phyloP scores from a whole-genome alignment of 352 stramenopile genomes.

The Aphanomyces invadans region DNA sequence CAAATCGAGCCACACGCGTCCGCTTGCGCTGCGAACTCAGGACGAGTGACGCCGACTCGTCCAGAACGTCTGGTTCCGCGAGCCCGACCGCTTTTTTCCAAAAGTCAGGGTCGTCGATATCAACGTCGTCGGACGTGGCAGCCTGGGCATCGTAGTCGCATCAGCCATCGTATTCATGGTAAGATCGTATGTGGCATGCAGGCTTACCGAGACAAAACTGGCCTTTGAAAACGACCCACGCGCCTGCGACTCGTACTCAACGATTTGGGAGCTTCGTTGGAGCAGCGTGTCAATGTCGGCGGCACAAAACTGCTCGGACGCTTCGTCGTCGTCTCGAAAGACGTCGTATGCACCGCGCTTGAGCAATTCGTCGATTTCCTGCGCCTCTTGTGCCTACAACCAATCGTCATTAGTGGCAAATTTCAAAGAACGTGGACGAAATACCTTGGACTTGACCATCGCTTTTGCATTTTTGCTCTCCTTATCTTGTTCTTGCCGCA shows the following conservation, averaged over 20 bases:
- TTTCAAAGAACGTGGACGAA: too few relatives aligned
- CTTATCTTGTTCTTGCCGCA: conserved; percentile 83
- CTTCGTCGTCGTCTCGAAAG: conserved; percentile 86
- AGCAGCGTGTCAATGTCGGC: conserved; percentile 98
- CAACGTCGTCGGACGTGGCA: conserved; percentile 88
- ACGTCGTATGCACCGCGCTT: conserved; percentile 89
- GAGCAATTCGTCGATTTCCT: conserved; percentile 88
- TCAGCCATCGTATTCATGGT: too few relatives aligned
- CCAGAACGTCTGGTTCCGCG: conserved; percentile 50
- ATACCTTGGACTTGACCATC: conserved; percentile 55
- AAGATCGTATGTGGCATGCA: too few relatives aligned
- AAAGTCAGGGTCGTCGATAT: conserved; percentile 98
- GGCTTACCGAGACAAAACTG: conserved; percentile 74
- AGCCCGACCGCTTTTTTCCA: conserved; percentile 98
- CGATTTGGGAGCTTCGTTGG: conserved; percentile 72
- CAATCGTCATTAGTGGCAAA: too few relatives aligned
- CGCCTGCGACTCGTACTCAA: conserved; percentile 79
- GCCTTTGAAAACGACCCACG: conserved; percentile 88
- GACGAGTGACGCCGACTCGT: conserved; percentile 42
- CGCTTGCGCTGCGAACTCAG: conserved; percentile 77
- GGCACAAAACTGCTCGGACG: conserved; percentile 92
- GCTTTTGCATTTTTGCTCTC: conserved; percentile 37
- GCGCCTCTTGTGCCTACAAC: conserved; percentile 62
- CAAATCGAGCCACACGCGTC: conserved; percentile 79
- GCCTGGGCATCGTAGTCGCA: too few relatives aligned